Evolutionary conservation across 768 basidiomycete species (phyloP).

Genomic region (Tylopilus sp.): DNA sequence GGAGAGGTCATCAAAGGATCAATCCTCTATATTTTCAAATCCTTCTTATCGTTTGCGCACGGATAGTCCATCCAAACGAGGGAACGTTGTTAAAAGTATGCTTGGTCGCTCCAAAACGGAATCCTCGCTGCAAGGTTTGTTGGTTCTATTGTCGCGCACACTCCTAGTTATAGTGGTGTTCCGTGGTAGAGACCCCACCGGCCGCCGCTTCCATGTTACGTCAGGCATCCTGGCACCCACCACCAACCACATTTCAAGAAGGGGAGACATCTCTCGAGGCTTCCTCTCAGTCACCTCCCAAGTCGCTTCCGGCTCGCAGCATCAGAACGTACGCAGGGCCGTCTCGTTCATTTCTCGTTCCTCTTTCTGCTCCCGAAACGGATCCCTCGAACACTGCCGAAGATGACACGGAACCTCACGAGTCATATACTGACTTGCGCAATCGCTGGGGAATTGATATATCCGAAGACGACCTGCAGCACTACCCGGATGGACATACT

Average conservation of each 20-base stretch:
- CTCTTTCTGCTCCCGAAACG: slow-evolving; percentile 42
- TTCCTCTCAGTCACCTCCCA: slow-evolving; percentile 26
- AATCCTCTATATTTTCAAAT: slow-evolving; percentile 35
- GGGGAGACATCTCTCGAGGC: slow-evolving; percentile 25
- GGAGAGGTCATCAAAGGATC: slow-evolving; percentile 33
- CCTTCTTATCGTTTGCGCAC: slow-evolving; percentile 21
- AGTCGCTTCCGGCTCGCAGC: slow-evolving; percentile 29
- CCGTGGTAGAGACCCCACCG: background rate
- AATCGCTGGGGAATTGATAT: slow-evolving; percentile 79
- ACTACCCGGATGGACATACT: slow-evolving; percentile 13
- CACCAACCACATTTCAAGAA: slow-evolving; percentile 19
- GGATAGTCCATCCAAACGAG: slow-evolving; percentile 34
- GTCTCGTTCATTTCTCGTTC: slow-evolving; percentile 77
- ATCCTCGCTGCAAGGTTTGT: slow-evolving; percentile 38
- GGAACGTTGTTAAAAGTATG: slow-evolving; percentile 63
- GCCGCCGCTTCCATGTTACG: slow-evolving; percentile 14
- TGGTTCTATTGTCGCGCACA: background rate
- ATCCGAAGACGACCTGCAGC: slow-evolving; percentile 67
- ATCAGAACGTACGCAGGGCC: slow-evolving; percentile 71
- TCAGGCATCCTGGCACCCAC: slow-evolving; percentile 21
- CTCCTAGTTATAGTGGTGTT: background rate
- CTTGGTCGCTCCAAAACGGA: slow-evolving; percentile 67
- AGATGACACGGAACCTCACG: slow-evolving; percentile 52
- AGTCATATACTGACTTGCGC: slow-evolving; percentile 73
- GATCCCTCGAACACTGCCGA: slow-evolving; percentile 34